Evolutionary conservation across 2,329 filamentous ascomycete species (phyloP), one percentile per base, ranked within the genome.

Genomic region (Cladosporium sp.): DNA sequence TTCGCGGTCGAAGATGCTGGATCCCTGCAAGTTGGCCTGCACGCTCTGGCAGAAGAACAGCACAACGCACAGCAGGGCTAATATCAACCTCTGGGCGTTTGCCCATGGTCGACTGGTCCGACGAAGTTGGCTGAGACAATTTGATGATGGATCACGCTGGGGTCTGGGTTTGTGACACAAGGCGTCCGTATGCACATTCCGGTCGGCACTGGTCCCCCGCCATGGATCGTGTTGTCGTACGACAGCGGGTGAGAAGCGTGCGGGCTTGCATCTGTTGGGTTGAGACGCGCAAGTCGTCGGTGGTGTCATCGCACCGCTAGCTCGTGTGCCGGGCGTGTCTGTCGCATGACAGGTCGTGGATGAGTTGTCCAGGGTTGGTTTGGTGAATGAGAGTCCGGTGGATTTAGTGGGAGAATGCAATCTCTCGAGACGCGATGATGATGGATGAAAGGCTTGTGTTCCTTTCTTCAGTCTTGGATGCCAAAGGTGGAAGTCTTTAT

Each of bases 191-290:
- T 51, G 41, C 47, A 54, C 56, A 58, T 62, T 56, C 58, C 58
- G 54, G 47, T 38, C 50, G 47, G 58, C 44, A 24, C 19, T 54
- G 54, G 43, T 43, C 49, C 39, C 30, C 43, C 47, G 47, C 32
- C 44, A 47, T 51, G 47, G 45, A 48, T 40, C 49, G 37, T 27
- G 29, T 49, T 50, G 54, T 49, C 36, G 53, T 54, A 61, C 58
- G 44, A 53, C 61, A 53, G 49, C 48, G 42, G 53, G 50, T 52
- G 52, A 51, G 52, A 47, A 49, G 55, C 53, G 54, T 53, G 56
- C 42, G 50, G 52, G 54, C 57, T 56, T 63, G 61, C 59, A 56
- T 18, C 34, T 55, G 58, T 58, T 59, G 58, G 55, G 56, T 58
- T 47, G 45, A 19, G 38, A 49, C 49, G 47, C 54, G 47, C 53